Evolutionary conservation across 1,139 yeast genomes (phyloP).

Genomic region (Kluyveromyces sp.): DNA sequence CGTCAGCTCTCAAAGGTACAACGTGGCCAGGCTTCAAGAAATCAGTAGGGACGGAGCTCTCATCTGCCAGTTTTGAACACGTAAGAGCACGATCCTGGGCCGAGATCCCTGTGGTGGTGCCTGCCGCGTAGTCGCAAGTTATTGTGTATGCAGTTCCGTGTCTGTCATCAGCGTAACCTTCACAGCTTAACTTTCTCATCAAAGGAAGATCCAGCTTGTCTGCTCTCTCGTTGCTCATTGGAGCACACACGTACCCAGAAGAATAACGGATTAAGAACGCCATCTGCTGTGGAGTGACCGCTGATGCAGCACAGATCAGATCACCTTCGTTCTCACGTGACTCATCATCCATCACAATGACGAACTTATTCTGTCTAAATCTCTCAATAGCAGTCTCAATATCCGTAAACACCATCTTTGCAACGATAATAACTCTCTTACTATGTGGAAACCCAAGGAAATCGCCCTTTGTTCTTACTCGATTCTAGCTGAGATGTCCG

Average conservation of each 20-base stretch:
- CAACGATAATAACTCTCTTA: not conserved
- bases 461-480: too few relatives aligned
- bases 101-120: conserved; percentile 96
- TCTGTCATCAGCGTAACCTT: conserved; percentile 48
- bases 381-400: conserved; percentile 75
- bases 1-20: conserved; percentile 84
- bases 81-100: conserved; percentile 93
- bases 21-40: conserved; percentile 91
- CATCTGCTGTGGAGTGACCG: conserved; percentile 77
- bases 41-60: conserved; percentile 48
- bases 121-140: conserved; percentile 75
- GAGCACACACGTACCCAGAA: conserved; percentile 92
- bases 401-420: conserved; percentile 38
- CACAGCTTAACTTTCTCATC: conserved; percentile 43
- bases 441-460: too few relatives aligned
- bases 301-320: conserved; percentile 83
- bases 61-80: conserved; percentile 61
- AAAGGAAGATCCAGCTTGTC: conserved; percentile 73
- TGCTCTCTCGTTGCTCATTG: conserved; percentile 71
- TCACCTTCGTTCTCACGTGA: conserved; percentile 97
- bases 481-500: not conserved
- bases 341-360: conserved; percentile 94
- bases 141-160: conserved; percentile 97
- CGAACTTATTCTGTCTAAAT: conserved; percentile 78
- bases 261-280: conserved; percentile 87